Conservation (phyloP, 768 basidiomycete genomes). For the Dacryopinax spathularia region DNA sequence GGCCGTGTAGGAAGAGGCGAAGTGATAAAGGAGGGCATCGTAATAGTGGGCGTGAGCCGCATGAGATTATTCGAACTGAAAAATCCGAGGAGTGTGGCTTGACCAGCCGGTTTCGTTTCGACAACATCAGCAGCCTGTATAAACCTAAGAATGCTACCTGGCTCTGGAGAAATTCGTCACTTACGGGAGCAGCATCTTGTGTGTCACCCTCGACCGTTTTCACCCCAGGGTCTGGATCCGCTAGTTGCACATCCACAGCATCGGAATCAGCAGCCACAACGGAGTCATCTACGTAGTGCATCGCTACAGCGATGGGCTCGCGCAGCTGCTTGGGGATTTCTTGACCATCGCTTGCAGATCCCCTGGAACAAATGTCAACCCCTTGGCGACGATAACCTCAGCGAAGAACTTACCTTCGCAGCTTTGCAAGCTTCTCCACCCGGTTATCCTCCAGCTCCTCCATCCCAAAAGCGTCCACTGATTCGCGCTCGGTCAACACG, state of each 20-base stretch:
- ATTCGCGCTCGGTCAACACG: constrained; percentile 60
- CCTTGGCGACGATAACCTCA: no score
- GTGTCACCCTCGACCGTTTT: neutral
- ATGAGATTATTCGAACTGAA: constrained; percentile 12
- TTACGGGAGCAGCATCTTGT: neutral
- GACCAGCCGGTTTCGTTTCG: neutral
- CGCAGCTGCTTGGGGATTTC: constrained; percentile 12
- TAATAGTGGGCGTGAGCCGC: constrained; percentile 9
- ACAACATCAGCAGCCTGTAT: neutral
- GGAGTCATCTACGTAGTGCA: constrained; percentile 10
- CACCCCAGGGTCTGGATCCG: neutral
- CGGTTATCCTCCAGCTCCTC: constrained; percentile 66
- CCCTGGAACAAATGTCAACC: neutral
- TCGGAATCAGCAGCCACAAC: neutral
- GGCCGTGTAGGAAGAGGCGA: neutral
- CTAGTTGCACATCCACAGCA: neutral
- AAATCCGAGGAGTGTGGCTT: constrained; percentile 9
- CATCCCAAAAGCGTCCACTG: constrained; percentile 27
- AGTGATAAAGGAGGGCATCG: neutral
- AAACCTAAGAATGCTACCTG: neutral
- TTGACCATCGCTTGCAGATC: constrained; percentile 1
- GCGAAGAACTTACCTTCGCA: constrained; percentile 39
- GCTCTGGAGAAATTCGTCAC: neutral
- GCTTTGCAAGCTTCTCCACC: constrained; percentile 47
- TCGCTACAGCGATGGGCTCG: constrained; percentile 16